Conservation (phyloP, 495 filamentous ascomycete species). For the Podospora pseudocomata region DNA sequence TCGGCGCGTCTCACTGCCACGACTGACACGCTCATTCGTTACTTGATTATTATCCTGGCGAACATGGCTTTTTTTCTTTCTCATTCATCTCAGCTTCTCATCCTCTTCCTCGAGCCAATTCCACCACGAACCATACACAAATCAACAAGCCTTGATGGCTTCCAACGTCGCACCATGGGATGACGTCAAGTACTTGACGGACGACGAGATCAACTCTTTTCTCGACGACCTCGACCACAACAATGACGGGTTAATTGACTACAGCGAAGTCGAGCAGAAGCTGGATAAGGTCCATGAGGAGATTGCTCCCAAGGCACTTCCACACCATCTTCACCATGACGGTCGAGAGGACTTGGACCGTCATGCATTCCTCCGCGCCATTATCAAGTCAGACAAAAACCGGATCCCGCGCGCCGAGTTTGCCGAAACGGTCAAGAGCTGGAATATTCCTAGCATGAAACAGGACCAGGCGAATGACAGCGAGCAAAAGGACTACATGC, state of each 20-base stretch:
- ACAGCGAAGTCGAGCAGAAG: slow-evolving; percentile 35
- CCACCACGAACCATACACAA: neutral
- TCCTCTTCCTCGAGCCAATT: neutral
- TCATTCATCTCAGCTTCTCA: neutral
- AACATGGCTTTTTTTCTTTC: neutral
- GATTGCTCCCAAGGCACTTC: slow-evolving; percentile 30
- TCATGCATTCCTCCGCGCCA: slow-evolving; percentile 36
- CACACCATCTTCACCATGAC: slow-evolving; percentile 27
- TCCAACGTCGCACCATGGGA: neutral
- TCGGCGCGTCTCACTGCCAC: neutral
- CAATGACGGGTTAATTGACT: slow-evolving; percentile 36
- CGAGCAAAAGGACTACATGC: slow-evolving; percentile 11
- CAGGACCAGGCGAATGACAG: slow-evolving; percentile 28
- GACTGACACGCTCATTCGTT: neutral
- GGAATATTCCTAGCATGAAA: slow-evolving; percentile 33
- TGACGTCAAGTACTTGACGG: slow-evolving; percentile 22
- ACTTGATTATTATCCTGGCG: neutral
- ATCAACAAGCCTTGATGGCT: neutral
- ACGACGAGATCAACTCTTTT: slow-evolving; percentile 24
- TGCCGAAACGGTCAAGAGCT: slow-evolving; percentile 26
- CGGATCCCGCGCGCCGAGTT: slow-evolving; percentile 34
- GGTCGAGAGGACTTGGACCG: slow-evolving; percentile 24
- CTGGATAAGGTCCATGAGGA: slow-evolving; percentile 37
- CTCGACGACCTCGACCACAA: slow-evolving; percentile 39
- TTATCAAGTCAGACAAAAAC: slow-evolving; percentile 30